phyloP scores from a whole-genome alignment of 164 flowering plant genomes.

The Nymphaea thermarum region DNA sequence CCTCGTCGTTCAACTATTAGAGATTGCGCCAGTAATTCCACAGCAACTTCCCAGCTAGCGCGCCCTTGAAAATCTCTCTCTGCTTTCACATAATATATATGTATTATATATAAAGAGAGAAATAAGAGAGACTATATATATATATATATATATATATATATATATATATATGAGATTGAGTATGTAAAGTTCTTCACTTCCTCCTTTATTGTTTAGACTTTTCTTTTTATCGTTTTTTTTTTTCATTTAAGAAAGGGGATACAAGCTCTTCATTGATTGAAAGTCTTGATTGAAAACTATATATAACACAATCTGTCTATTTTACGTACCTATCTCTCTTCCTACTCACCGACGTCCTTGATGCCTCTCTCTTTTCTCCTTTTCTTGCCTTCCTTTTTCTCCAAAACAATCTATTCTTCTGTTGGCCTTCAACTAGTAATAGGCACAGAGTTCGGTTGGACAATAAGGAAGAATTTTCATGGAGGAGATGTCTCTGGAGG shows the following conservation, averaged over 20 bases:
- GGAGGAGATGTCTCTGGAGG: background rate
- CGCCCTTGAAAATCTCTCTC: background rate
- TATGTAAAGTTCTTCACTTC: background rate
- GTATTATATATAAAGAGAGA: background rate
- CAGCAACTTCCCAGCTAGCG: too few species aligned
- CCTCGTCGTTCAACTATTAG: too few species aligned
- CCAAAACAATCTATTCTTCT: background rate
- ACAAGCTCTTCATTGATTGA: background rate
- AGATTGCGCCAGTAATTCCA: too few species aligned
- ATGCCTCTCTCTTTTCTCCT: slow-evolving; percentile 7
- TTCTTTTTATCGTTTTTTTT: background rate
- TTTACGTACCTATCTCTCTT: slow-evolving; percentile 2
- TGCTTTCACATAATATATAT: background rate
- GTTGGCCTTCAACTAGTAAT: too few species aligned
- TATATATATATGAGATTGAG: background rate
- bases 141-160: slow-evolving; percentile 1
- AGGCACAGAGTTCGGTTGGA: too few species aligned
- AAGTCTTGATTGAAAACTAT: too few species aligned
- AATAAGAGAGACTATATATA: background rate
- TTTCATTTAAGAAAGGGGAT: background rate
- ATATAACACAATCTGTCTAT: background rate
- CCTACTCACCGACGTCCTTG: background rate
- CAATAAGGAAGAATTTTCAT: background rate
- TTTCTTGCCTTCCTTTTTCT: background rate
- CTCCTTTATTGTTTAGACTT: background rate